A percentile compares a stretch with the other conserved stretches of the same genome.
Conservation (phyloP, 495 filamentous ascomycete genomes). For the Peziza echinospora region DNA sequence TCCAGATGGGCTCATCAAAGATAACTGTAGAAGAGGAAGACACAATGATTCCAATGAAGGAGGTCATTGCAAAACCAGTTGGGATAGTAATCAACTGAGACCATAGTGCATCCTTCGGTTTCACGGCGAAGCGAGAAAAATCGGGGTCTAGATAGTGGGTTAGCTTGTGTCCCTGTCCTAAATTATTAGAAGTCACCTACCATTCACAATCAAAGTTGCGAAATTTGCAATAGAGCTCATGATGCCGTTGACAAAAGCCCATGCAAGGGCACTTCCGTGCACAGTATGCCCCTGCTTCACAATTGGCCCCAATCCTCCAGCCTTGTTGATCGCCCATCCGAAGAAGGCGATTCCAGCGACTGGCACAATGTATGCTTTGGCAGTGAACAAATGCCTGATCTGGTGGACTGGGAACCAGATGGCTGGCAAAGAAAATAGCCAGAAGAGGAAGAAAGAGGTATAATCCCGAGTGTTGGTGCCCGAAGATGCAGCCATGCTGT, state of each 20-base stretch:
- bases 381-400: conserved; percentile 74
- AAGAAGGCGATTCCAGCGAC: conserved; percentile 69
- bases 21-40: conserved; percentile 68
- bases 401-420: conserved; percentile 65
- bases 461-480: conserved; percentile 60
- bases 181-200: not conserved
- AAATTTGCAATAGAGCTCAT: conserved; percentile 89
- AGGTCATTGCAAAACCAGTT: conserved; percentile 66
- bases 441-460: conserved; percentile 66
- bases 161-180: not conserved
- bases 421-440: conserved; percentile 56
- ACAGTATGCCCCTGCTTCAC: conserved; percentile 43
- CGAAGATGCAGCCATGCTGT: conserved; percentile 38
- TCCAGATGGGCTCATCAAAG: conserved; percentile 56
- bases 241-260: conserved; percentile 63
- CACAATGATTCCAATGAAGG: conserved; percentile 84
- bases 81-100: conserved; percentile 77
- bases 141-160: conserved; percentile 40
- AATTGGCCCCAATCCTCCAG: conserved; percentile 70
- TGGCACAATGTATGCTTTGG: conserved; percentile 72
- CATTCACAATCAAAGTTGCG: conserved; percentile 51
- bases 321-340: conserved; percentile 70
- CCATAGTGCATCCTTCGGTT: conserved; percentile 68
- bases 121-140: conserved; percentile 67
- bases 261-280: conserved; percentile 48